These are phyloP conservation scores for Lagenaria siceraria DNA, from an alignment of 306 rosid genomes.

Conservation along the genomic window DNA sequence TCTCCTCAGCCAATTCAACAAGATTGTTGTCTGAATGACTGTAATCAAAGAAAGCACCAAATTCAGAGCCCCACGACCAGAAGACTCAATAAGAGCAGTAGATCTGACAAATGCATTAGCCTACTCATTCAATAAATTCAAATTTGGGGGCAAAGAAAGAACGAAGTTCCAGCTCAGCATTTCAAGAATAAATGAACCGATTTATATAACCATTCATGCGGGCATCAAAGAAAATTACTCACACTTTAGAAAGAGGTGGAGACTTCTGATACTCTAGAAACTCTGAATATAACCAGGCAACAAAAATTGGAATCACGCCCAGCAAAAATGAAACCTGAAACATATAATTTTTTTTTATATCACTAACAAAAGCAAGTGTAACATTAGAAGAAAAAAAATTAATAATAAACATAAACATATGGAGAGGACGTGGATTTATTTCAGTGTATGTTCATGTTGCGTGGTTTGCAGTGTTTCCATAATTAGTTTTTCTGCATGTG, in stretches of 20 bases:
- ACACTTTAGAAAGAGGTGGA: slow-evolving; percentile 64
- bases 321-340: slow-evolving; percentile 78
- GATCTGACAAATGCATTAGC: background rate
- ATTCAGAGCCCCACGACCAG: slow-evolving; percentile 7
- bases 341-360: slow-evolving; percentile 4
- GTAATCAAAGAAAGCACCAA: slow-evolving; percentile 18
- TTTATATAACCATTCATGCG: background rate
- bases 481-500: background rate
- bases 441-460: background rate
- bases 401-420: background rate
- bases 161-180: background rate
- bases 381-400: background rate
- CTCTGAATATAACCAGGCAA: slow-evolving; percentile 90
- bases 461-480: background rate
- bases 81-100: slow-evolving; percentile 10
- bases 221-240: slow-evolving; percentile 23
- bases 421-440: background rate
- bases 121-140: background rate
- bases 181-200: background rate
- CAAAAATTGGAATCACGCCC: slow-evolving; percentile 76
- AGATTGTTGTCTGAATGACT: slow-evolving; percentile 86
- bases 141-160: background rate
- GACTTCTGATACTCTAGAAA: slow-evolving; percentile 69
- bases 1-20: slow-evolving; percentile 70
- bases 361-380: background rate